phyloP scores from a whole-genome alignment of 306 rosid genomes.

The Mimosa pudica region DNA sequence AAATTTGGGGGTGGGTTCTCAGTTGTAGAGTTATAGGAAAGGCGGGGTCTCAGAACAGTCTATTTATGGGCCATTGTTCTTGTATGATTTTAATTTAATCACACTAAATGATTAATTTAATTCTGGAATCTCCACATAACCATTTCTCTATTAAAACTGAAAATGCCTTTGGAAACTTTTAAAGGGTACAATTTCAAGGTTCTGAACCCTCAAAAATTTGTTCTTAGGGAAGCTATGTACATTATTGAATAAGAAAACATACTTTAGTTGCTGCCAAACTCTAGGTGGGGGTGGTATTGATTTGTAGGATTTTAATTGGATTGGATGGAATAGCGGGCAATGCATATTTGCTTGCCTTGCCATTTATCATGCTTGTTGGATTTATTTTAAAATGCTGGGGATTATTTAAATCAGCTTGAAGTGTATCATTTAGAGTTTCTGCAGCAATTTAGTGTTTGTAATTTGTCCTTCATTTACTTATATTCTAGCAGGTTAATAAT shows the following conservation, averaged over 20 bases:
- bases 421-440: conserved; percentile 21
- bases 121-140: conserved; percentile 10
- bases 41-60: no score
- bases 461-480: conserved; percentile 34
- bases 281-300: conserved; percentile 2
- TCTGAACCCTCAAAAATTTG: not conserved
- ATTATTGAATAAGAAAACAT: conserved; percentile 4
- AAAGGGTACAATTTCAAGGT: conserved; percentile 14
- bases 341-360: conserved; percentile 22
- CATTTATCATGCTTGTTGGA: conserved; percentile 10
- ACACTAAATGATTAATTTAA: no score
- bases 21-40: no score
- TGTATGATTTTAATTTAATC: no score
- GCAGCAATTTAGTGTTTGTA: conserved; percentile 29
- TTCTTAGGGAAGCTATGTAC: conserved; percentile 13
- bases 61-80: no score
- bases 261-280: conserved; percentile 7
- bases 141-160: conserved; percentile 21
- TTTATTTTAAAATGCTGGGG: not conserved
- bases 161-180: conserved; percentile 13
- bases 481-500: conserved; percentile 71
- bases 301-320: not conserved
- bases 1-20: not conserved
- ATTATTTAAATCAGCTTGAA: conserved; percentile 9
- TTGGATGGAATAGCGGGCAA: conserved; percentile 9